Evolutionary conservation across 768 basidiomycete species (phyloP).

Genomic region (Asterophora lycoperdoides): DNA sequence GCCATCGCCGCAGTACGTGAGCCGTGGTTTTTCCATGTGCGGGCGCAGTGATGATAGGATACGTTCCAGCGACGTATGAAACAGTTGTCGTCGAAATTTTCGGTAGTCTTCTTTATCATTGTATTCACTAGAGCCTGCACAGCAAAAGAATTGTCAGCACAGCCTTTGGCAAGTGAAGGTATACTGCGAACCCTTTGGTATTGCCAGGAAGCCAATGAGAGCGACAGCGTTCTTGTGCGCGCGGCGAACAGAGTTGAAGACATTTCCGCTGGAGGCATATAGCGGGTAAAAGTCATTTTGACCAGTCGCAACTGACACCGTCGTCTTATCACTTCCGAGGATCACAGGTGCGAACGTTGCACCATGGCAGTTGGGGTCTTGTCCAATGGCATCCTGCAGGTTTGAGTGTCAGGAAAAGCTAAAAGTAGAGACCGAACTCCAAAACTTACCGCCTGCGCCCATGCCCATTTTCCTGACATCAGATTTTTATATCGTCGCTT

Average conservation of each 20-base stretch:
- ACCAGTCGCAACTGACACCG: constrained; percentile 33
- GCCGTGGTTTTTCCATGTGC: constrained; percentile 21
- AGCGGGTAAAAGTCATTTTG: constrained; percentile 34
- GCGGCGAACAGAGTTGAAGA: constrained; percentile 27
- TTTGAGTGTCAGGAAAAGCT: not conserved
- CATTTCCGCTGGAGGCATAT: constrained; percentile 29
- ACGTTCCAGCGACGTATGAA: constrained; percentile 19
- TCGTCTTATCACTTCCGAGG: constrained; percentile 36
- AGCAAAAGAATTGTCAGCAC: not conserved
- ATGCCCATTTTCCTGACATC: constrained; percentile 40
- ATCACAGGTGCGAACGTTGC: constrained; percentile 29
- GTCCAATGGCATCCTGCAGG: constrained; percentile 21
- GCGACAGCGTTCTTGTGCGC: constrained; percentile 28
- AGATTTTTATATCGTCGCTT: constrained; percentile 28
- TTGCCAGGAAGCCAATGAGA: constrained; percentile 7
- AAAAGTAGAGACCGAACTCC: not conserved
- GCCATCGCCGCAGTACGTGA: constrained; percentile 23
- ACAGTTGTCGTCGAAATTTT: constrained; percentile 19
- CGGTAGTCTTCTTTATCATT: constrained; percentile 8
- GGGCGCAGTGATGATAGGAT: constrained; percentile 17
- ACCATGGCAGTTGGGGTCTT: constrained; percentile 19
- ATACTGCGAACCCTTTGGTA: constrained; percentile 8
- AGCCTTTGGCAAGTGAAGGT: not conserved
- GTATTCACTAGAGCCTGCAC: constrained; percentile 3
- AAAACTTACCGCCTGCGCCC: constrained; percentile 33